phyloP scores from a whole-genome alignment of 805 yeast genomes.

The Metschnikowia continentalis region DNA sequence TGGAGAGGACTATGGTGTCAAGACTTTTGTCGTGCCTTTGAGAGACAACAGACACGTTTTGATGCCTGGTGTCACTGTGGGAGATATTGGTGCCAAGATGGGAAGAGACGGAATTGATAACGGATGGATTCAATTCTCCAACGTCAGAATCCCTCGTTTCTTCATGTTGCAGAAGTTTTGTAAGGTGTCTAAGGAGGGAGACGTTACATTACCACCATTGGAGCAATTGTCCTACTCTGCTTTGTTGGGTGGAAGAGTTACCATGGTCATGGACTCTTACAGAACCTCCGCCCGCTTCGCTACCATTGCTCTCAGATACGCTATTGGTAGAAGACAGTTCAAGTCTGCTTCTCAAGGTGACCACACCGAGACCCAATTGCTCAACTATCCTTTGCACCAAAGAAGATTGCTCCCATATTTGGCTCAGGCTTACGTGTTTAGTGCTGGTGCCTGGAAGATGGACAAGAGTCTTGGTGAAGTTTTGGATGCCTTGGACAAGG shows the following conservation, averaged over 20 bases:
- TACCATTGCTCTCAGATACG: conserved; percentile 20
- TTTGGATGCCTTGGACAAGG: conserved; percentile 16
- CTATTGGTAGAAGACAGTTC: conserved; percentile 21
- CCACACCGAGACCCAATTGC: conserved; percentile 20
- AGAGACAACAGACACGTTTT: conserved; percentile 18
- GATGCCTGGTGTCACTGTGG: conserved; percentile 21
- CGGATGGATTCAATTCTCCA: conserved; percentile 22
- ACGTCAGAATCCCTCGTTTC: conserved; percentile 19
- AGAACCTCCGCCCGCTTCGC: conserved; percentile 17
- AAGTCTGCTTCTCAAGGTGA: conserved; percentile 20
- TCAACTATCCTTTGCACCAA: conserved; percentile 22
- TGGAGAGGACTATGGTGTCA: conserved; percentile 21
- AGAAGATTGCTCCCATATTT: conserved; percentile 18
- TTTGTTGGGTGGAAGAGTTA: conserved; percentile 19
- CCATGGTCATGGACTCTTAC: conserved; percentile 22
- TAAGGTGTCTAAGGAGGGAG: conserved; percentile 17
- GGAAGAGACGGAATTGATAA: conserved; percentile 23
- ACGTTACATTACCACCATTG: conserved; percentile 17
- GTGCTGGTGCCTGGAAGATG: conserved; percentile 18
- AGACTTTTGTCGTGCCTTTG: conserved; percentile 21
- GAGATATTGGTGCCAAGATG: conserved; percentile 23
- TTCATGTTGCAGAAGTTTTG: conserved; percentile 21
- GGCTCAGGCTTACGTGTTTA: conserved; percentile 20
- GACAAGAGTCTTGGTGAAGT: conserved; percentile 10
- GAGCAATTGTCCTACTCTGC: conserved; percentile 21